Conservation (phyloP, 257 asterid genomes). For the Haberlea rhodopensis region DNA sequence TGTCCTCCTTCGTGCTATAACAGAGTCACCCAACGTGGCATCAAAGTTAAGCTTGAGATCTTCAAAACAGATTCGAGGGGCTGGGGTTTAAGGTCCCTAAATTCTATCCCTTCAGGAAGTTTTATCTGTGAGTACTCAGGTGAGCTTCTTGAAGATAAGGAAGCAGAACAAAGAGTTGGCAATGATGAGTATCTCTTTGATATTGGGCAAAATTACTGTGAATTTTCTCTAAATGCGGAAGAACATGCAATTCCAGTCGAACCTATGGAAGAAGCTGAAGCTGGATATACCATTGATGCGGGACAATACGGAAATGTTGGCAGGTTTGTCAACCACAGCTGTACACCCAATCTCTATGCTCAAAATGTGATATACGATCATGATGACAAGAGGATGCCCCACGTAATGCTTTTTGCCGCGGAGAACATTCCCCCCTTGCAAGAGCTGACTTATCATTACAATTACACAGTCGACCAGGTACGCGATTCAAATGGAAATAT, state of each 20-base stretch:
- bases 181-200: conserved; percentile 73
- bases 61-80: conserved; percentile 69
- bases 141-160: no score
- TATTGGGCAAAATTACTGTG: conserved; percentile 38
- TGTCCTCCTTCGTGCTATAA: conserved; percentile 81
- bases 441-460: conserved; percentile 67
- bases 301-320: conserved; percentile 62
- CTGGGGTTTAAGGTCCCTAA: conserved; percentile 76
- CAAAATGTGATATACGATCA: conserved; percentile 71
- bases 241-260: no score
- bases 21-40: conserved; percentile 66
- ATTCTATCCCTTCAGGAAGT: conserved; percentile 53
- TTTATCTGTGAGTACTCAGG: conserved; percentile 81
- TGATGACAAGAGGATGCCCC: conserved; percentile 64
- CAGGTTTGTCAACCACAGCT: conserved; percentile 81
- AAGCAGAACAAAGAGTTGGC: conserved; percentile 45
- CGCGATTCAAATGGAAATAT: conserved; percentile 60
- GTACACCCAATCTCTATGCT: conserved; percentile 69
- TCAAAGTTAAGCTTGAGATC: conserved; percentile 48
- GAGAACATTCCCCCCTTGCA: conserved; percentile 48
- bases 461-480: conserved; percentile 43
- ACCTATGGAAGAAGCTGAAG: no score
- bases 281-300: conserved; percentile 65
- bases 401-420: conserved; percentile 66
- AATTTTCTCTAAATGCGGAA: no score